Percentiles rank a stretch among this genome's conserved stretches.
Evolutionary conservation across 2,329 filamentous ascomycete genomes (phyloP).

Genomic region (Keithomyces neogunnii): DNA sequence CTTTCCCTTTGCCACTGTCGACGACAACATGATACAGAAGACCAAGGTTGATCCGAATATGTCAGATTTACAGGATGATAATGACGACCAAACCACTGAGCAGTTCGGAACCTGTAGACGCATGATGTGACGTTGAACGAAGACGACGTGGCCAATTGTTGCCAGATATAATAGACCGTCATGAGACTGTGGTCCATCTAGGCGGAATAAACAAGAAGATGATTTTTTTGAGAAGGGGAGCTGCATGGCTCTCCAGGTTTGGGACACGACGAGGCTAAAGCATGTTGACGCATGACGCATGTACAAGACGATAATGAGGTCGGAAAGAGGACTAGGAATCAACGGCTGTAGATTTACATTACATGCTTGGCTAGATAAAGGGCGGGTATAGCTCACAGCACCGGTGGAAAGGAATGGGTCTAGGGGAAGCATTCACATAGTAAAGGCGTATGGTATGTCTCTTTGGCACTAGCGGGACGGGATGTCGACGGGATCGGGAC

Average conservation of each 20-base stretch:
- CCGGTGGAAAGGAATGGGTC: neutral
- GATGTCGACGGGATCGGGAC: neutral
- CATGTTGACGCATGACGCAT: neutral
- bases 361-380: slow-evolving; percentile 3
- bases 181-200: neutral
- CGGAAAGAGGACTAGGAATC: neutral
- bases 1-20: neutral
- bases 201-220: neutral
- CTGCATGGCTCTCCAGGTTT: neutral
- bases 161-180: no score
- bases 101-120: no score
- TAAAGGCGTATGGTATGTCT: slow-evolving; percentile 2
- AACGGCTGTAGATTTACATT: neutral
- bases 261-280: neutral
- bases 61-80: no score
- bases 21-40: neutral
- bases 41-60: neutral
- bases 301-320: neutral
- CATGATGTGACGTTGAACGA: no score
- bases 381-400: slow-evolving; percentile 2
- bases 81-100: no score
- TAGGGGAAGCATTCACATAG: slow-evolving; percentile 1
- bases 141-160: no score
- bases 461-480: neutral
- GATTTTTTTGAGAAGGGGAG: neutral